Percentiles rank a stretch among this genome's conserved stretches.
Conservation (phyloP, 2,329 filamentous ascomycete species). For the Phialophora tarda region DNA sequence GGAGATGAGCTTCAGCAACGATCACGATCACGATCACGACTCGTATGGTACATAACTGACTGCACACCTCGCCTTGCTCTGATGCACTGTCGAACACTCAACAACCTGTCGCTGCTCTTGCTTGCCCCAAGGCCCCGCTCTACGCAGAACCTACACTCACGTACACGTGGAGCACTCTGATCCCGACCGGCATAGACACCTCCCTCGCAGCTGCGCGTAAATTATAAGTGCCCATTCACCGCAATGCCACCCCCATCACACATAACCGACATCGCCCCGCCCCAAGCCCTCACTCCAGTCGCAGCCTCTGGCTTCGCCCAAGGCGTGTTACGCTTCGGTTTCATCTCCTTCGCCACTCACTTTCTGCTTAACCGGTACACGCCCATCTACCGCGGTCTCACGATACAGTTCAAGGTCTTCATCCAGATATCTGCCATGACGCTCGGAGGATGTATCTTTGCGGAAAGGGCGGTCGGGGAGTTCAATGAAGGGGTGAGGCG, state of each 20-base stretch:
- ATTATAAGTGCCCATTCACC: not conserved
- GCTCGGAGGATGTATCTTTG: slow-evolving; percentile 56
- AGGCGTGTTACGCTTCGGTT: slow-evolving; percentile 53
- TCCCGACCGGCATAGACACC: not conserved
- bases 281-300: slow-evolving; percentile 50
- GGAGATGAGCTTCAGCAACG: not conserved
- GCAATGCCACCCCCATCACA: slow-evolving; percentile 52
- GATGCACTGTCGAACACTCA: not conserved
- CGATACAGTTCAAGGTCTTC: slow-evolving; percentile 57
- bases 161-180: not conserved
- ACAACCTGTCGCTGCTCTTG: not conserved
- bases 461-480: slow-evolving; percentile 53
- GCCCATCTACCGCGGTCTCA: slow-evolving; percentile 54
- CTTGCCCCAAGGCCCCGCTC: not conserved
- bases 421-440: slow-evolving; percentile 56
- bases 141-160: not conserved
- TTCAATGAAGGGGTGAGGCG: slow-evolving; percentile 53
- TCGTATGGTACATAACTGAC: not conserved
- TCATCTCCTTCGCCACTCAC: slow-evolving; percentile 54
- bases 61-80: not conserved
- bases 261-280: slow-evolving; percentile 49
- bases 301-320: slow-evolving; percentile 52
- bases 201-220: not conserved
- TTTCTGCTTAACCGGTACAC: slow-evolving; percentile 50
- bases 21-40: not conserved